These are phyloP conservation scores for Zygnema circumcarinatum DNA, from an alignment of 139 green algal genomes.

Conservation along the genomic window DNA sequence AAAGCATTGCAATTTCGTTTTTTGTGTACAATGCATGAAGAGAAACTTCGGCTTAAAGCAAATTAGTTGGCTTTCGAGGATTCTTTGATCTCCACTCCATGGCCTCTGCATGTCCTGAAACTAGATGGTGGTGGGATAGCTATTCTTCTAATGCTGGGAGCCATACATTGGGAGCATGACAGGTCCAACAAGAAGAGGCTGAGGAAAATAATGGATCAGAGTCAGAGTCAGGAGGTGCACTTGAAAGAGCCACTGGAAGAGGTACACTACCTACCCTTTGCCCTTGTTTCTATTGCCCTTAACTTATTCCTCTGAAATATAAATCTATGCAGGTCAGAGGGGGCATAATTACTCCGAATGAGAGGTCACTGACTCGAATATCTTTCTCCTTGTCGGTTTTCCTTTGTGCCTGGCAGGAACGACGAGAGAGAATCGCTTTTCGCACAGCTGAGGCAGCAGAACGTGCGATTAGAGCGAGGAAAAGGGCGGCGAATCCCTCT, in stretches of 20 bases:
- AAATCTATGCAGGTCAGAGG: too few relatives aligned
- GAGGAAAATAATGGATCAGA: not conserved
- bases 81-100: too few relatives aligned
- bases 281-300: too few relatives aligned
- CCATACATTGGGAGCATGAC: too few relatives aligned
- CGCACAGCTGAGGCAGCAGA: not conserved
- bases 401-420: too few relatives aligned
- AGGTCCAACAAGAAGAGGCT: constrained; percentile 1
- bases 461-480: not conserved
- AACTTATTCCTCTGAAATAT: too few relatives aligned
- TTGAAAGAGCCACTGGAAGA: constrained; percentile 13
- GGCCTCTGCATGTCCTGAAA: too few relatives aligned
- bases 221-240: constrained; percentile 13
- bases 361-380: too few relatives aligned
- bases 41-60: not conserved
- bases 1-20: not conserved
- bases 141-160: too few relatives aligned
- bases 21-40: not conserved
- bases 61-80: not conserved
- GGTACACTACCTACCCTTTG: not conserved
- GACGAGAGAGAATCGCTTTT: not conserved
- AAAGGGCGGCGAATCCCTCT: not conserved
- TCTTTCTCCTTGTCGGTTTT: too few relatives aligned
- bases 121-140: too few relatives aligned
- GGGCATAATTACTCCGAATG: too few relatives aligned